Conservation (phyloP, 2,329 filamentous ascomycete species). For the Sordariomycetes sp. region DNA sequence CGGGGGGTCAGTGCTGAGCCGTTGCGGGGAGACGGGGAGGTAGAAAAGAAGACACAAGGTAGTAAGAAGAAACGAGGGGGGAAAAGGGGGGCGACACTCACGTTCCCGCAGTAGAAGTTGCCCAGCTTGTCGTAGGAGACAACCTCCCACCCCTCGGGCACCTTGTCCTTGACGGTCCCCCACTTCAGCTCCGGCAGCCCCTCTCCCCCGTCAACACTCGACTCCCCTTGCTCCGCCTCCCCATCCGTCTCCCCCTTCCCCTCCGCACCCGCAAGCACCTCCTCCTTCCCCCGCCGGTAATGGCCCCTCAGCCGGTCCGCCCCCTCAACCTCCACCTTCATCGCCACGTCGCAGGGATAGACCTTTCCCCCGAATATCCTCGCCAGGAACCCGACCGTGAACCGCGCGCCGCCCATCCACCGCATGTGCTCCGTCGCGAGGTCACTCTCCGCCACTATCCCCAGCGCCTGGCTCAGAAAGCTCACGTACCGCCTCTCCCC, state of each 20-base stretch:
- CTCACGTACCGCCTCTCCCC: constrained; percentile 62
- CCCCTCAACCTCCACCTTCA: constrained; percentile 68
- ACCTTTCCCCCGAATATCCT: constrained; percentile 62
- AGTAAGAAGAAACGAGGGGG: too few relatives aligned
- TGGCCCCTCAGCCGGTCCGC: constrained; percentile 63
- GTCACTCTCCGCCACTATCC: constrained; percentile 82
- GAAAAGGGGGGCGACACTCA: constrained; percentile 21
- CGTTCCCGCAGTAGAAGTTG: constrained; percentile 89
- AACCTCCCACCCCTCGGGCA: constrained; percentile 67
- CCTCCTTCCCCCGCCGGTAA: constrained; percentile 37
- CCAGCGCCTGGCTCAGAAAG: constrained; percentile 82
- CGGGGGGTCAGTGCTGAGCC: constrained; percentile 6
- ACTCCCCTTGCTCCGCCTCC: constrained; percentile 2
- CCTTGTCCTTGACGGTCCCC: constrained; percentile 63
- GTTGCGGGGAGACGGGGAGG: not conserved
- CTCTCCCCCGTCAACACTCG: constrained; percentile 17
- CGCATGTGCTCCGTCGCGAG: constrained; percentile 80
- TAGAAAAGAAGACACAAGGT: too few relatives aligned
- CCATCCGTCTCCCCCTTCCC: constrained; percentile 7
- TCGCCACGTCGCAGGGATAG: constrained; percentile 80
- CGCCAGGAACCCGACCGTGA: constrained; percentile 72
- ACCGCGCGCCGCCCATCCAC: constrained; percentile 83
- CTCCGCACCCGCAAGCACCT: not conserved
- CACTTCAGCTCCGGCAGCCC: constrained; percentile 64
- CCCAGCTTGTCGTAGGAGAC: constrained; percentile 65